These are phyloP conservation scores for Pseudoperonospora humuli DNA, from an alignment of 352 stramenopile genomes.

Conservation along the genomic window DNA sequence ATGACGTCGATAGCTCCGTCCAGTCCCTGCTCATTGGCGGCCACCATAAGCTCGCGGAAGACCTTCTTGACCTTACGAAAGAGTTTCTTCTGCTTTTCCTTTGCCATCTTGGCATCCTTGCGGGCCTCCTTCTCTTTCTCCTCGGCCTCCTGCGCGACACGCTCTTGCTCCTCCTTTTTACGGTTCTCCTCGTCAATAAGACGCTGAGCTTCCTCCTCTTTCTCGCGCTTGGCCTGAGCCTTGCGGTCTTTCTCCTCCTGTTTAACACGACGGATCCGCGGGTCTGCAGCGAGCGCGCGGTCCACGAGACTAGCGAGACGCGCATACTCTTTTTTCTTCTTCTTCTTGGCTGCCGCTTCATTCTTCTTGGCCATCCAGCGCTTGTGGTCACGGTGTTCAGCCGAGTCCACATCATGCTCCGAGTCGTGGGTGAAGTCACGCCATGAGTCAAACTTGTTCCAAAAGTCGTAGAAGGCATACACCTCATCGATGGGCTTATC, in stretches of 20 bases:
- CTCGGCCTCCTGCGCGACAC: conserved; percentile 37
- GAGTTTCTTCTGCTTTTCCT: conserved; percentile 83
- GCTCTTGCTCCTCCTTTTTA: conserved; percentile 52
- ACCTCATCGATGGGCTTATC: conserved; percentile 53
- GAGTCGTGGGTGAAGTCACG: conserved; percentile 78
- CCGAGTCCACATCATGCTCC: conserved; percentile 80
- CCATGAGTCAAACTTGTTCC: conserved; percentile 84
- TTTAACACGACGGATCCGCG: conserved; percentile 74
- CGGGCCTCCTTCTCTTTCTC: conserved; percentile 60
- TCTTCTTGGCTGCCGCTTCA: conserved; percentile 77
- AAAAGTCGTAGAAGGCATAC: conserved; percentile 87
- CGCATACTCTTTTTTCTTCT: conserved; percentile 85
- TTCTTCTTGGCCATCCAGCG: conserved; percentile 87
- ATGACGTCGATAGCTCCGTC: conserved; percentile 55
- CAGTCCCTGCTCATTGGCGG: conserved; percentile 46
- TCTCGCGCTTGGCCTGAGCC: conserved; percentile 56
- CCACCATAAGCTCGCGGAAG: conserved; percentile 72
- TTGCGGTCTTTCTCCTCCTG: conserved; percentile 84
- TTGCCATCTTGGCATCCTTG: conserved; percentile 65
- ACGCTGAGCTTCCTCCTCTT: conserved; percentile 62
- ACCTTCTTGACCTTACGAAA: conserved; percentile 81
- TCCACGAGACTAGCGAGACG: conserved; percentile 75
- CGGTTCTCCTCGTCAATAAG: conserved; percentile 62
- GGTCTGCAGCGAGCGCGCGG: conserved; percentile 62
- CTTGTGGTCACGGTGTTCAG: conserved; percentile 82